Conservation (phyloP, 805 yeast genomes). For the Hanseniaspora clermontiae region DNA sequence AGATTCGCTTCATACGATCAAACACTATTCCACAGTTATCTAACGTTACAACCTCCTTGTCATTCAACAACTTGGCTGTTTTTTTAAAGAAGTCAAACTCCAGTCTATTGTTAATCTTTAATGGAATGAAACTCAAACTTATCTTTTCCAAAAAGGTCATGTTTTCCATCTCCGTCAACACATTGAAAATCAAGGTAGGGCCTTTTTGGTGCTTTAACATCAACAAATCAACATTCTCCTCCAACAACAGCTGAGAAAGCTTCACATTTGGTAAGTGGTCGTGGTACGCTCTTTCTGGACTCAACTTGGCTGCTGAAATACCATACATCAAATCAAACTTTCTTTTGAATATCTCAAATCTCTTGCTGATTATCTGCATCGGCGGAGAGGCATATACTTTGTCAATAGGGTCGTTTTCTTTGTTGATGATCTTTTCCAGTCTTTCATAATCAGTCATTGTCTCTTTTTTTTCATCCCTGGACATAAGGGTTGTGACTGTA, state of each 20-base stretch:
- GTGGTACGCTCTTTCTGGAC: background rate
- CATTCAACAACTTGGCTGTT: conserved; percentile 43
- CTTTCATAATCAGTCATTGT: conserved; percentile 32
- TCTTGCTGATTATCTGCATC: conserved; percentile 51
- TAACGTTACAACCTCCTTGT: conserved; percentile 41
- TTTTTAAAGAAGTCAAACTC: conserved; percentile 34
- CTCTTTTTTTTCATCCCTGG: conserved; percentile 47
- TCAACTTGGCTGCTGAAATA: background rate
- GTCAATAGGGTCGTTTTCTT: conserved; percentile 39
- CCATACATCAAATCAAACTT: conserved; percentile 16
- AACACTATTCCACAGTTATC: conserved; percentile 37
- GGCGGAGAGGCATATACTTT: conserved; percentile 76
- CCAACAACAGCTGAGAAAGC: background rate
- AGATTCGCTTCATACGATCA: conserved; percentile 21
- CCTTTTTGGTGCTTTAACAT: conserved; percentile 22
- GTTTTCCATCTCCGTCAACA: conserved; percentile 33
- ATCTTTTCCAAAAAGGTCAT: conserved; percentile 47
- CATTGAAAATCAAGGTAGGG: conserved; percentile 31
- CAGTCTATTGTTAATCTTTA: conserved; percentile 29
- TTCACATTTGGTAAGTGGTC: background rate
- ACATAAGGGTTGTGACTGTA: conserved; percentile 15
- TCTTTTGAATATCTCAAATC: conserved; percentile 28
- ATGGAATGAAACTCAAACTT: conserved; percentile 50
- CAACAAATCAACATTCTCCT: conserved; percentile 19
- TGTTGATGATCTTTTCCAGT: conserved; percentile 37